These are phyloP conservation scores for Phytophthora sp. DNA, from an alignment of 352 stramenopile species.

Conservation along the genomic window DNA sequence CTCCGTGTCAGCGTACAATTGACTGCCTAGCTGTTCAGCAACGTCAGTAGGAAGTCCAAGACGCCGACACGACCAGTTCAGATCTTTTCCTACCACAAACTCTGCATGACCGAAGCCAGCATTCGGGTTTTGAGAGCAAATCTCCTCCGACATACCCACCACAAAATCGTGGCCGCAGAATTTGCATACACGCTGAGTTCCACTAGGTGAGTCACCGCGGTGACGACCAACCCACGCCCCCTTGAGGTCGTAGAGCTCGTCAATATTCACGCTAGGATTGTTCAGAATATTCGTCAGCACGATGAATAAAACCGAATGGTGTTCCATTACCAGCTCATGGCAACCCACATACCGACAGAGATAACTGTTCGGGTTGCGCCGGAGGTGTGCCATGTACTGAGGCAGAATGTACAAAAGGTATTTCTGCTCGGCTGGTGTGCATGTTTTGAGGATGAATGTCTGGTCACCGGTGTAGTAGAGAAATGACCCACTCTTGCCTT, in stretches of 20 bases:
- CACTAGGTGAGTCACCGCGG: constrained; percentile 58
- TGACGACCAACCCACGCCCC: constrained; percentile 91
- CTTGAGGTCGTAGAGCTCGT: constrained; percentile 91
- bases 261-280: constrained; percentile 83
- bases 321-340: constrained; percentile 87
- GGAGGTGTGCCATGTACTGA: constrained; percentile 86
- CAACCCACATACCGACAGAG: constrained; percentile 90
- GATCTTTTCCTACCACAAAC: constrained; percentile 85
- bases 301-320: constrained; percentile 88
- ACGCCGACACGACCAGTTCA: constrained; percentile 86
- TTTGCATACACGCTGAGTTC: constrained; percentile 84
- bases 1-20: constrained; percentile 91
- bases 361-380: constrained; percentile 87
- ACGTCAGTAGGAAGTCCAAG: constrained; percentile 77
- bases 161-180: constrained; percentile 89
- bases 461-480: constrained; percentile 91
- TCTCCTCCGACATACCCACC: constrained; percentile 85
- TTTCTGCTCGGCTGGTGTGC: constrained; percentile 78
- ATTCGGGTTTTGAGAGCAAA: constrained; percentile 70
- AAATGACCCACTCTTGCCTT: constrained; percentile 91
- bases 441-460: constrained; percentile 91
- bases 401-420: constrained; percentile 89
- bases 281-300: constrained; percentile 90
- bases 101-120: constrained; percentile 72
- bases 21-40: constrained; percentile 72